These are phyloP conservation scores for Geopyxis carbonaria DNA, from an alignment of 495 filamentous ascomycete species.

Conservation along the genomic window DNA sequence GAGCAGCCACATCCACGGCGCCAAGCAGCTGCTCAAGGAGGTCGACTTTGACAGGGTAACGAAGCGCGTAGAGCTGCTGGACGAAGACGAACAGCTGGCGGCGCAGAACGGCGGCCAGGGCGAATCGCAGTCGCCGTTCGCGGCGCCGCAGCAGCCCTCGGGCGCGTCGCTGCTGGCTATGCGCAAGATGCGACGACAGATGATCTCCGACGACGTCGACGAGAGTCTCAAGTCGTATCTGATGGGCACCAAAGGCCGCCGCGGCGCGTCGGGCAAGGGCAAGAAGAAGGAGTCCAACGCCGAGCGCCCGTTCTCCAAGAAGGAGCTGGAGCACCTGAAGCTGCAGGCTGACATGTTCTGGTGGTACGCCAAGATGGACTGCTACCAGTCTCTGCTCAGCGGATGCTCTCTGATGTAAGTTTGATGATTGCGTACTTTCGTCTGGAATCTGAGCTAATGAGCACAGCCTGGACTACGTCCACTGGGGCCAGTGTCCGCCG, in stretches of 20 bases:
- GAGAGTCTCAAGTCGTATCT: conserved; percentile 26
- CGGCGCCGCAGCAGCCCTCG: conserved; percentile 5
- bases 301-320: conserved; percentile 38
- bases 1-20: conserved; percentile 78
- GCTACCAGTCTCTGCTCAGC: conserved; percentile 76
- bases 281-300: conserved; percentile 11
- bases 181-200: conserved; percentile 19
- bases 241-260: conserved; percentile 16
- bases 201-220: conserved; percentile 24
- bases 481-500: conserved; percentile 72
- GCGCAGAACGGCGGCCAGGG: conserved; percentile 20
- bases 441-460: conserved; percentile 11
- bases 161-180: conserved; percentile 8
- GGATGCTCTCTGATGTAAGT: conserved; percentile 71
- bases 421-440: background rate
- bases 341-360: conserved; percentile 79
- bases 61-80: conserved; percentile 45
- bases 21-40: conserved; percentile 65
- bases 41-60: conserved; percentile 60
- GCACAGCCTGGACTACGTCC: conserved; percentile 54
- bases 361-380: conserved; percentile 93
- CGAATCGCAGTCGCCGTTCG: conserved; percentile 1
- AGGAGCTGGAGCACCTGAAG: conserved; percentile 62
- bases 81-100: conserved; percentile 26
- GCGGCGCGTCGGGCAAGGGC: conserved; percentile 3